A percentile compares a stretch with the other conserved stretches of the same genome.
Conservation (phyloP, 2,329 filamentous ascomycete genomes). For the Trichoderma citrinoviride region DNA sequence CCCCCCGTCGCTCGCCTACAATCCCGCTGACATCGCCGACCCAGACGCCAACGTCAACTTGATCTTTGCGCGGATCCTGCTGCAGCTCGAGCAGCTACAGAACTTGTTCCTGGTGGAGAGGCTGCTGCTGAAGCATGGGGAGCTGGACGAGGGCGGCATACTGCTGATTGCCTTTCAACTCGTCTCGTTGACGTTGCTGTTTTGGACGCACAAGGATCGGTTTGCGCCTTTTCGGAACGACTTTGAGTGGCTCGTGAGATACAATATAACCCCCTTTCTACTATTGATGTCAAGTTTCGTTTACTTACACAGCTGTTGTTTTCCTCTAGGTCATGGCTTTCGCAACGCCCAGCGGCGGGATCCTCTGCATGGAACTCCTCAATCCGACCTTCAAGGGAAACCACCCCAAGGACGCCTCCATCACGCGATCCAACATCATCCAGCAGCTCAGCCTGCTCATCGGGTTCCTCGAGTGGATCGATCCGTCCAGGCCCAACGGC, state of each 20-base stretch:
- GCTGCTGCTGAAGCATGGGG: constrained; percentile 47
- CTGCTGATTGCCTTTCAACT: constrained; percentile 48
- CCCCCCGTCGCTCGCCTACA: constrained; percentile 40
- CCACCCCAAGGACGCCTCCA: constrained; percentile 34
- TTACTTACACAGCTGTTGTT: neutral
- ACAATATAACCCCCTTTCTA: neutral
- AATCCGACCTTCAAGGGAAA: constrained; percentile 40
- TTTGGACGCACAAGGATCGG: constrained; percentile 51
- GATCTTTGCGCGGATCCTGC: constrained; percentile 46
- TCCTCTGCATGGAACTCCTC: constrained; percentile 50
- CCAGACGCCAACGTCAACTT: constrained; percentile 30
- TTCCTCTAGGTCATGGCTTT: constrained; percentile 45
- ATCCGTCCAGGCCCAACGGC: constrained; percentile 47
- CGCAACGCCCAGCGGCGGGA: constrained; percentile 48
- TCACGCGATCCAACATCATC: constrained; percentile 49
- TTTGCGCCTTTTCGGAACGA: constrained; percentile 42
- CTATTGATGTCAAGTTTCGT: too few relatives aligned
- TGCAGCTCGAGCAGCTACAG: constrained; percentile 51
- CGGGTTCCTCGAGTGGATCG: constrained; percentile 52
- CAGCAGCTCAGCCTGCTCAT: constrained; percentile 52
- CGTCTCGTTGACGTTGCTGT: constrained; percentile 44
- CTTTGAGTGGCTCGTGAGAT: constrained; percentile 50
- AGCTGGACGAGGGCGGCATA: constrained; percentile 39
- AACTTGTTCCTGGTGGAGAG: constrained; percentile 60
- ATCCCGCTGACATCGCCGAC: constrained; percentile 39